A percentile compares a stretch with the other conserved stretches of the same genome.
phyloP scores from a whole-genome alignment of 495 filamentous ascomycete species.

The Lentithecium fluviatile region DNA sequence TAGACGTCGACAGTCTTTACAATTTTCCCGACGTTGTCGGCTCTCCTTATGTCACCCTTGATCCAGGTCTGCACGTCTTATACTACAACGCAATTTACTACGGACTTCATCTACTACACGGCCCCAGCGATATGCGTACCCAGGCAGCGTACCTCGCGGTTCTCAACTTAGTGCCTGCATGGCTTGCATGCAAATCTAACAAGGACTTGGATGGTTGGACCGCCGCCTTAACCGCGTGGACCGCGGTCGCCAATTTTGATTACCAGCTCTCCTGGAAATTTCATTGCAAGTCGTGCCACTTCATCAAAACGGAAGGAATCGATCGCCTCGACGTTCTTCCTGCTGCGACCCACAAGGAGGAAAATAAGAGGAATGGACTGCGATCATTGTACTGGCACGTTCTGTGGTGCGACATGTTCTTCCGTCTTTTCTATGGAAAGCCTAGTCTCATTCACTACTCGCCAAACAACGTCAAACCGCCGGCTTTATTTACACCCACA shows the following conservation, averaged over 20 bases:
- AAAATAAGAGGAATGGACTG: neutral
- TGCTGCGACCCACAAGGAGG: constrained; percentile 4
- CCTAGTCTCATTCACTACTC: neutral
- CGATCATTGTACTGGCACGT: constrained; percentile 13
- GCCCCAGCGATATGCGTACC: neutral
- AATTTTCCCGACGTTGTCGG: constrained; percentile 9
- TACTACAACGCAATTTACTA: constrained; percentile 21
- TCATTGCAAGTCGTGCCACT: constrained; percentile 17
- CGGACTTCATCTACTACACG: constrained; percentile 6
- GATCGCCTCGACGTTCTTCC: constrained; percentile 9
- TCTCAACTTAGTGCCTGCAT: constrained; percentile 11
- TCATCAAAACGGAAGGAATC: constrained; percentile 2
- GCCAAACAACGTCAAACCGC: neutral
- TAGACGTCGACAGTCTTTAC: constrained; percentile 2
- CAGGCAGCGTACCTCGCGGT: constrained; percentile 8
- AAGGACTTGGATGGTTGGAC: constrained; percentile 6
- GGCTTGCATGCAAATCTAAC: neutral
- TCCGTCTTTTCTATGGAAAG: constrained; percentile 15
- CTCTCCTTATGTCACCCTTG: constrained; percentile 17
- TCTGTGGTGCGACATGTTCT: constrained; percentile 15
- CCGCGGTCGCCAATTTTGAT: constrained; percentile 19
- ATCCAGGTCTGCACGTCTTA: constrained; percentile 6
- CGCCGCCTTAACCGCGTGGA: constrained; percentile 9
- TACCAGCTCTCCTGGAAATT: constrained; percentile 24
- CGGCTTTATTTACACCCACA: neutral